Base-by-base conservation (phyloP, 2,329 filamentous ascomycete species). In the Aspergillus novoparasiticus region DNA sequence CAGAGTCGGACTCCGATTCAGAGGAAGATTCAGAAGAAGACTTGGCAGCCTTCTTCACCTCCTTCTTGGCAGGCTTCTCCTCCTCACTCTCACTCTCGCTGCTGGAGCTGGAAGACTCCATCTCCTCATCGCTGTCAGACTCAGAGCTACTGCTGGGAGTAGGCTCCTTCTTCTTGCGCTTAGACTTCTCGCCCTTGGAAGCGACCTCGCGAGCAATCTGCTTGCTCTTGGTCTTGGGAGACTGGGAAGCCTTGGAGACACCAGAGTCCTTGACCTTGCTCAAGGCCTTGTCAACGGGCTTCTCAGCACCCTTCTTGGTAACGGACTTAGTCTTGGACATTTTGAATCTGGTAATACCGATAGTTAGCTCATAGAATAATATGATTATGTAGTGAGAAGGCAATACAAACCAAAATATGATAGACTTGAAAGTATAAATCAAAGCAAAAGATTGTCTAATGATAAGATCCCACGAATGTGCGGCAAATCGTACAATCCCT, bases 191-290 rank as follows among this genome's bases (percentile, higher is more conserved):
- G 59, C 76, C 76, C 72, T 81, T 81, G 57, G 71, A 61, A 59
- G 73, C 76, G 34, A 79, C 69, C 65, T 80, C 75, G 64, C 75
- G 76, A 64, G 80, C 79, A 60, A 81, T 70, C 63, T 77, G 74
- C 74, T 81, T 82, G 76, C 77, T 78, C 78, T 82, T 81, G 60
- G 75, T 68, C 71, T 81, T 81, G 39, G 76, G 73, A 62, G 75
- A 78, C 72, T 81, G 73, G 59, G 80, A 74, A 50, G 78, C 68
- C 75, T 83, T 83, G 68, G 76, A 75, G 61, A 83, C 76, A 65
- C 76, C 80, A 63, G 76, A 75, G 67, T 78, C 76, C 76, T 83
- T 83, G 71, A 82, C 81, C 75, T 82, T 82, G 74, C 70, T 76
- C 68, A 82, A 64, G 69, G 76, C 70, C 75, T 81, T 81, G 73